phyloP scores from a whole-genome alignment of 352 stramenopile genomes.

The Pythium oligandrum region DNA sequence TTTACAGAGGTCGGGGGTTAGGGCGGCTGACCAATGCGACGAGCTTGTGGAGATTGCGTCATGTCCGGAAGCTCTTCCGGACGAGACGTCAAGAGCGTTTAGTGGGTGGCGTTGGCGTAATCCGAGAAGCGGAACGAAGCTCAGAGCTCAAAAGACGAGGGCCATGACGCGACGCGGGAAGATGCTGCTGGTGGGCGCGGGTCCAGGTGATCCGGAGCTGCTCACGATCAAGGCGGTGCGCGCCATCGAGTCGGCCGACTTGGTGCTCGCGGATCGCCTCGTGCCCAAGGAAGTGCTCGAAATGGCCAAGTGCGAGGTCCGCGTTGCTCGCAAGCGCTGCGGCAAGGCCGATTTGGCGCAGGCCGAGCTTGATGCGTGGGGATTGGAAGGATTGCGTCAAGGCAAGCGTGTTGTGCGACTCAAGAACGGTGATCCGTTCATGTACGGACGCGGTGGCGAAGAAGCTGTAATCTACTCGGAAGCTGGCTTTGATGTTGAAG shows the following conservation, averaged over 20 bases:
- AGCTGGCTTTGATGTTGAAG: conserved; percentile 72
- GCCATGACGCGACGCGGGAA: conserved; percentile 2
- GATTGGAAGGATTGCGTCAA: conserved; percentile 73
- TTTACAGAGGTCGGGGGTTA: no score
- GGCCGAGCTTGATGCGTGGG: conserved; percentile 93
- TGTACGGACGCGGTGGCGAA: conserved; percentile 95
- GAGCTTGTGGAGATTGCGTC: no score
- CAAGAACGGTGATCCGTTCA: conserved; percentile 98
- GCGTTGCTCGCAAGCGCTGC: conserved; percentile 91
- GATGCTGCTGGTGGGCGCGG: conserved; percentile 86
- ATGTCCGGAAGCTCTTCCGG: no score
- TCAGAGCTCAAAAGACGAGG: no score
- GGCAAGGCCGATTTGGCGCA: conserved; percentile 93
- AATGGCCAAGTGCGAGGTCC: conserved; percentile 87
- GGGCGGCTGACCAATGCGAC: no score
- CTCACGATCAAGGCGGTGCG: conserved; percentile 91
- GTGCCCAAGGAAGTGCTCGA: conserved; percentile 89
- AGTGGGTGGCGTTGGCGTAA: no score
- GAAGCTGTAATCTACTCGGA: conserved; percentile 85
- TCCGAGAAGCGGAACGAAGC: no score
- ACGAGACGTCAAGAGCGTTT: no score
- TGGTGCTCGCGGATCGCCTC: conserved; percentile 94
- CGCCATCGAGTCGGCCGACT: conserved; percentile 76
- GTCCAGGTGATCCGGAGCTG: conserved; percentile 92
- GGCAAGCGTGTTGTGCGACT: conserved; percentile 93